Base-by-base conservation (phyloP, 257 asterid genomes). In the Oldenlandia corymbosa region DNA sequence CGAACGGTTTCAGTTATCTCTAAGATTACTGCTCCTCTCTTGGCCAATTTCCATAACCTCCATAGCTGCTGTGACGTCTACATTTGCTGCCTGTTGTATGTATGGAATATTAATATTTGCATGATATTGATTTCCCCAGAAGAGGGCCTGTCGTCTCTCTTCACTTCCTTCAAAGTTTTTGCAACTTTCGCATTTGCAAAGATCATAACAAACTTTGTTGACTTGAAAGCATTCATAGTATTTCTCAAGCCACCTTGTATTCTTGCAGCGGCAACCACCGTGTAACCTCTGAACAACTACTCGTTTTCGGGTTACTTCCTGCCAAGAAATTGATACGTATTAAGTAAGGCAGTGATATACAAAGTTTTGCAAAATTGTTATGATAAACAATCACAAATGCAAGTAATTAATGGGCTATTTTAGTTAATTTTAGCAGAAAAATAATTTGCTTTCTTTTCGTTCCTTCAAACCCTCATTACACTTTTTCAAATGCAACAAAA, bases 151-250 rank as follows among this genome's bases (percentile, higher is more conserved):
- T 84, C n/a, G 93, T 55, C 97, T 81, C 70, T 88, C 97, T 80
- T 88, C 95, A 66, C 96, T 85, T 75, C 93, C 97, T 72, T 90
- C 97, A 67, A 73, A 90, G 75, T 90, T 90, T 77, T 90, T 90
- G 85, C 97, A 90, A 82, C 85, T 95, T 82, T 84, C 64, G 79
- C 97, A 90, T 74, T 85, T 90, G 78, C 97, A 90, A 68, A 87
- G 88, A 46, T 90, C 97, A 24, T 95, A 90, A 73, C 97, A 87
- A 75, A 90, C 92, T 73, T 87, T 85, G 75, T 85, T 90, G 66
- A 95, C 97, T 71, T 90, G 97, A 79, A 90, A 88, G 77, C 97
- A 90, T 71, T 90, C 93, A 64, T 96, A 90, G 76, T 90, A 88
- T 85, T 88, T 88, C 74, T 88, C 88, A 72, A 90, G 97, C 73